phyloP scores from a whole-genome alignment of 495 filamentous ascomycete genomes.

The Talaromyces thailandensis region DNA sequence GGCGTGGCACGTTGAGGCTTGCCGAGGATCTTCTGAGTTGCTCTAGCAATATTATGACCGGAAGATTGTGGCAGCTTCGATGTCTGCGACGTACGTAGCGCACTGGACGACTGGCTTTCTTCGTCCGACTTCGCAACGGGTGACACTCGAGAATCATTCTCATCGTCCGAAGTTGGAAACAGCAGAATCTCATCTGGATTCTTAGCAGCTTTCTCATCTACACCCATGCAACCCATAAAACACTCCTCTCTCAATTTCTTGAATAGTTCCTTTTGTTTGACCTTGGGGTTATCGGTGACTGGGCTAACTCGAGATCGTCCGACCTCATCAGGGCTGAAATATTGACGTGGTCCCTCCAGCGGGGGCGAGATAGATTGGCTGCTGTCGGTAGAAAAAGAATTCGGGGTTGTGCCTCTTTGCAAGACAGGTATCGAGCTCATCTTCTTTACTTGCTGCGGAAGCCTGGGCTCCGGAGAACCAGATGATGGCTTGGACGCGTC shows the following conservation, averaged over 20 bases:
- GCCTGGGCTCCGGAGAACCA: slow-evolving; percentile 6
- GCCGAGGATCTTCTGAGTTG: background rate
- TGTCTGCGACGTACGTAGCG: background rate
- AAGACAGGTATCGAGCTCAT: slow-evolving; percentile 5
- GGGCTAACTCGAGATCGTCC: slow-evolving; percentile 32
- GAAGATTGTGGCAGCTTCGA: background rate
- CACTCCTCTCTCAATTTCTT: slow-evolving; percentile 21
- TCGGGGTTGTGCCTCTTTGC: background rate
- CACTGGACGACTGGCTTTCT: background rate
- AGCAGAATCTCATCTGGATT: slow-evolving; percentile 35
- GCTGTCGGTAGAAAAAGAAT: background rate
- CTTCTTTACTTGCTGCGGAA: slow-evolving; percentile 8
- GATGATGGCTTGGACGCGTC: slow-evolving; percentile 5
- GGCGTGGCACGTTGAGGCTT: background rate
- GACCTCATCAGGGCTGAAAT: slow-evolving; percentile 37
- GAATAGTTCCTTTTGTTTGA: slow-evolving; percentile 17
- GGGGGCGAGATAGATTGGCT: background rate
- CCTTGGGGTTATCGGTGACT: slow-evolving; percentile 28
- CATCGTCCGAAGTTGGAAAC: slow-evolving; percentile 22
- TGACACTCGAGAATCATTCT: slow-evolving; percentile 10
- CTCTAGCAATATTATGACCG: background rate
- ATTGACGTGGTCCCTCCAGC: slow-evolving; percentile 11
- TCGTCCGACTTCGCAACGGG: slow-evolving; percentile 6
- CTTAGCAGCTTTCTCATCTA: slow-evolving; percentile 24
- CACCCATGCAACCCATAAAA: slow-evolving; percentile 41